Evolutionary conservation across 805 yeast species (phyloP), one percentile per base, ranked within the genome.

Genomic region (Yamadazyma sp.): DNA sequence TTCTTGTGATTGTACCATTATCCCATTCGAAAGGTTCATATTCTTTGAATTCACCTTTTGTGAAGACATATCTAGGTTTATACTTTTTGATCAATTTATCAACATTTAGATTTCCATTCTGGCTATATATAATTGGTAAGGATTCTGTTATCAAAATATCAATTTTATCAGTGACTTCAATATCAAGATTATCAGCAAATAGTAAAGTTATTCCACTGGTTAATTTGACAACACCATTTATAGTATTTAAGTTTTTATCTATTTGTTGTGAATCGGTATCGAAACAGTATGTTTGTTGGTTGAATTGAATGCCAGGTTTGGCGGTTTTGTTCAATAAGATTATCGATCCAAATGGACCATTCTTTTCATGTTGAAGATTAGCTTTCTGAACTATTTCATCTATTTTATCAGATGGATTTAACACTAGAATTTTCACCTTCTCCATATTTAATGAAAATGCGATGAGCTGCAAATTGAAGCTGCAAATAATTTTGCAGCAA

Each of bases 31-130:
- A 79, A 1, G 86, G 79, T 15, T 60, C 52, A 39, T 75, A 59
- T 47, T 84, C 87, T 42, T 65, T 60, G 48, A 69, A 77, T 25
- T 62, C 60, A 0, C 85, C 85, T 16, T 67, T 72, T 2, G 77
- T 63, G 49, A 86, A 80, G 56, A 82, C 83, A 50, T 86, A 86
- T 38, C 77, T 62, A 2, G 95, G 95, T 40, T 69, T 66, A 2
- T 64, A 34, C 12, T 48, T 39, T 30, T 57, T 54, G 2, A 76
- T 70, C 1, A 79, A 40, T 4, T 48, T 50, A 52, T 81, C 86
- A 3, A 80, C 54, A 7, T 39, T 28, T 4, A 29, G 37, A 44
- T 70, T 63, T 0, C 80, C 80, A 19, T 63, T 60, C 23, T 69
- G 65, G 0, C 82, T 70, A 15, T 82, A 62, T 0, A 63, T 32